Conservation (phyloP, 2,329 filamentous ascomycete genomes). For the Monilinia vaccinii-corymbosi region DNA sequence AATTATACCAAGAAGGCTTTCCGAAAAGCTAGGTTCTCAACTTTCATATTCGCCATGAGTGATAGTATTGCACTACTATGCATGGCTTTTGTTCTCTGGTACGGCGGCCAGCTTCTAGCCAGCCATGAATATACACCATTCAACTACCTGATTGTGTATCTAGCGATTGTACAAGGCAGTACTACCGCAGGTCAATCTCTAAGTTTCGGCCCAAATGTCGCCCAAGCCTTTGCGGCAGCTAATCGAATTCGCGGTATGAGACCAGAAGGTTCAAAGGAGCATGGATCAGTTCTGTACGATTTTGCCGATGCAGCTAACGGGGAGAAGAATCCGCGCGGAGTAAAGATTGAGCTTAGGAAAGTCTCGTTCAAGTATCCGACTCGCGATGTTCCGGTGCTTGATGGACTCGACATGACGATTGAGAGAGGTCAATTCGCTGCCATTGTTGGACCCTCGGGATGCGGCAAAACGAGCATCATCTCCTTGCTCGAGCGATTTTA, state of each 20-base stretch:
- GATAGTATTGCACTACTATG: conserved; percentile 48
- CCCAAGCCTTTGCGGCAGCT: conserved; percentile 48
- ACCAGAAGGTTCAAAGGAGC: not conserved
- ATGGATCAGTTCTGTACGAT: conserved; percentile 8
- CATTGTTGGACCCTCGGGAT: conserved; percentile 58
- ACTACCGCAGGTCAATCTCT: conserved; percentile 46
- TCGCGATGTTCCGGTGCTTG: conserved; percentile 47
- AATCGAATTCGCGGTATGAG: conserved; percentile 45
- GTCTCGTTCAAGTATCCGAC: conserved; percentile 53
- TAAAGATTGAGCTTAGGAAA: conserved; percentile 45
- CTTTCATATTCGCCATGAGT: conserved; percentile 42
- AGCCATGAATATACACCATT: conserved; percentile 32
- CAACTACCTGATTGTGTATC: conserved; percentile 47
- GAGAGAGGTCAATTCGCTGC: conserved; percentile 61
- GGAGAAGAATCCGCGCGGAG: conserved; percentile 32
- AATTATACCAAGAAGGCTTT: conserved; percentile 41
- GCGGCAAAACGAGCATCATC: conserved; percentile 44
- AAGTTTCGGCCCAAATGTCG: conserved; percentile 44
- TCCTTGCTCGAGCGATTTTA: conserved; percentile 62
- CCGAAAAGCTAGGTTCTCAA: conserved; percentile 38
- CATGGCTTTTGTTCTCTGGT: conserved; percentile 49
- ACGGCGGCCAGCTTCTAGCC: conserved; percentile 15
- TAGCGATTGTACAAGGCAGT: conserved; percentile 41
- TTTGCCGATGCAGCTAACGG: conserved; percentile 18
- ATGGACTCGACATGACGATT: conserved; percentile 47